Percentiles rank a stretch among this genome's conserved stretches.
Conservation (phyloP, 2,329 filamentous ascomycete species). For the Penicillium sp. region DNA sequence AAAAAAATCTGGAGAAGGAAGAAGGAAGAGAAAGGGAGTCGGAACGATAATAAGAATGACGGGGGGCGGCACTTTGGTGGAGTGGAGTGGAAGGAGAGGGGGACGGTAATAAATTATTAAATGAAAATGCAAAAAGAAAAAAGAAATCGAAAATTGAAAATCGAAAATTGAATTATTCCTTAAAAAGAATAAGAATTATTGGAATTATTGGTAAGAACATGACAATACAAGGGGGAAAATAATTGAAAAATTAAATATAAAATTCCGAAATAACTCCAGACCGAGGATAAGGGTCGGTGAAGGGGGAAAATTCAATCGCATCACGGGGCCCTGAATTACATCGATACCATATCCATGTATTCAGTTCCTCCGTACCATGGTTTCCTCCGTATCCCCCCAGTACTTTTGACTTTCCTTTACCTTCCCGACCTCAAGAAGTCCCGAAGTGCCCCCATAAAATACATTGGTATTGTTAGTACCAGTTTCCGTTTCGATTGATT, state of each 20-base stretch:
- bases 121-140: conserved; percentile 13
- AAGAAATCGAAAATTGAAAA: conserved; percentile 21
- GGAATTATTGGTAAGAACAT: conserved; percentile 8
- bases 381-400: conserved; percentile 5
- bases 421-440: neutral
- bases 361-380: conserved; percentile 1
- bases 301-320: conserved; percentile 24
- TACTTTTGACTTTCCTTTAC: conserved; percentile 6
- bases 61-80: conserved; percentile 25
- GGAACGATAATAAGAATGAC: conserved; percentile 30
- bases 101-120: conserved; percentile 23
- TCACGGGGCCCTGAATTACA: conserved; percentile 22
- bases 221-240: conserved; percentile 13
- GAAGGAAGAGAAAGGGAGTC: conserved; percentile 15
- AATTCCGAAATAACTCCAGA: conserved; percentile 11
- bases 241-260: neutral
- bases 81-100: conserved; percentile 26
- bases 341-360: neutral
- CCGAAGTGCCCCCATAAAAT: conserved; percentile 2
- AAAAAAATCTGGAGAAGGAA: conserved; percentile 7
- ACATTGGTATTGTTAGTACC: conserved; percentile 22
- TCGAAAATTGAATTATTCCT: conserved; percentile 6
- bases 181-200: conserved; percentile 15
- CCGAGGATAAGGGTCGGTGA: conserved; percentile 19
- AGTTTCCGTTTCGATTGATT: conserved; percentile 21